Evolutionary conservation across 2,329 filamentous ascomycete species (phyloP), one percentile per base, ranked within the genome.

Genomic region (Microascus cirrosus): DNA sequence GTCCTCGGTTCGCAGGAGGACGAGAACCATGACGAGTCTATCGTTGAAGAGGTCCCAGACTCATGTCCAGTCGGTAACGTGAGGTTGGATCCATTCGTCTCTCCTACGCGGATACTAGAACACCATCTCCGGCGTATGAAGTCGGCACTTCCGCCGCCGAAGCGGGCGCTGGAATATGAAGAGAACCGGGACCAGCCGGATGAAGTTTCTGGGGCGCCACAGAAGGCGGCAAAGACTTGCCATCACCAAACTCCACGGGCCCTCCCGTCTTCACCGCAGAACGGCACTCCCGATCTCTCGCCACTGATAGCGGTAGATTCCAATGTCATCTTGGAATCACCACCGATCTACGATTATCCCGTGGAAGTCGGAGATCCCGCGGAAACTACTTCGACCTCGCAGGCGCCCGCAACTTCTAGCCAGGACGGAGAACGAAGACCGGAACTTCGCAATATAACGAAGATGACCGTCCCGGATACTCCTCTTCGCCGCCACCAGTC

Each of bases 41-140:
- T 73, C 75, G 55, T 77, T 73, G 72, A 65, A 66, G 70, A 78
- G 32, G 72, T 85, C 22, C 73, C 72, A 11, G 82, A 85, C 63
- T 85, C 82, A 0, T 77, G 81, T 61, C 77, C 64, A 55, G 67
- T 70, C 70, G 8, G 66, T 67, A 54, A 58, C 10, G 61, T 62
- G 13, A 60, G 63, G 0, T 60, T 72, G 1, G 54, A 64, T 1
- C 64, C 64, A 15, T 71, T 72, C 25, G 72, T 69, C 20, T 79
- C 82, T 0, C 81, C 81, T 0, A 77, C 76, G 1, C 72, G 77
- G 45, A 67, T 81, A 1, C 63, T 83, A 12, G 74, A 80, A 59
- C 72, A 74, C 25, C 80, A 77, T 59, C 68, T 81, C 3, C 55
- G 52, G 24, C 34, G 51, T 13, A 58, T 58, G 18, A 32, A 34